Conservation (phyloP, 2,329 filamentous ascomycete species). For the Hyphodiscus sp. region DNA sequence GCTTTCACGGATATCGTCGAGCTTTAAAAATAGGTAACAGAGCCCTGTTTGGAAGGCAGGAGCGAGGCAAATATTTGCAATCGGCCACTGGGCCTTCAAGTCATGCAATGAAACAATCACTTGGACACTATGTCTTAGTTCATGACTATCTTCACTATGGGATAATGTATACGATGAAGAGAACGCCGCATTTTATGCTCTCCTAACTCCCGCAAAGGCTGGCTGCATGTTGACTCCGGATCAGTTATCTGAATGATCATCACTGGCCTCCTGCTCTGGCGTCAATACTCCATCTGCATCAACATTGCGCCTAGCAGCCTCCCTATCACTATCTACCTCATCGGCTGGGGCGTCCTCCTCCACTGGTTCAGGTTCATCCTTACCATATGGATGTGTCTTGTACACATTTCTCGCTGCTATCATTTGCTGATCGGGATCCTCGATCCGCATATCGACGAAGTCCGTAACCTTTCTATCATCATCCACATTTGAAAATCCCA, state of each 20-base stretch:
- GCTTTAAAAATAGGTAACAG: no score
- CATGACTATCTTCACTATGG: background rate
- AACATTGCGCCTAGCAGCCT: background rate
- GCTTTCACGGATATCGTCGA: no score
- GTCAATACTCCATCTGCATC: background rate
- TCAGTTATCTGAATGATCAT: background rate
- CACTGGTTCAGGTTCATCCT: constrained; percentile 12
- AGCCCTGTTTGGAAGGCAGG: no score
- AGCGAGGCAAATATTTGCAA: no score
- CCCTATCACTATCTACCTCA: constrained; percentile 4
- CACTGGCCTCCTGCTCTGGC: background rate
- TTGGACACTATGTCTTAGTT: background rate
- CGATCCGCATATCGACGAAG: constrained; percentile 48
- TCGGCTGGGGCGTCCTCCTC: constrained; percentile 14
- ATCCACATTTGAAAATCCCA: constrained; percentile 21
- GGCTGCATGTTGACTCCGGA: background rate
- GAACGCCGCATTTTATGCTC: background rate
- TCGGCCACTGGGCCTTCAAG: no score
- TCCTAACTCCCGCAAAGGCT: background rate
- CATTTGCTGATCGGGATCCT: constrained; percentile 49
- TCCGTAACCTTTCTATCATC: constrained; percentile 40
- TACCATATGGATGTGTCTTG: constrained; percentile 32
- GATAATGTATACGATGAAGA: background rate
- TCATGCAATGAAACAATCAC: no score
- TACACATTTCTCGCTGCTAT: constrained; percentile 45